phyloP scores from a whole-genome alignment of 768 basidiomycete genomes.

The Serendipita sp. region DNA sequence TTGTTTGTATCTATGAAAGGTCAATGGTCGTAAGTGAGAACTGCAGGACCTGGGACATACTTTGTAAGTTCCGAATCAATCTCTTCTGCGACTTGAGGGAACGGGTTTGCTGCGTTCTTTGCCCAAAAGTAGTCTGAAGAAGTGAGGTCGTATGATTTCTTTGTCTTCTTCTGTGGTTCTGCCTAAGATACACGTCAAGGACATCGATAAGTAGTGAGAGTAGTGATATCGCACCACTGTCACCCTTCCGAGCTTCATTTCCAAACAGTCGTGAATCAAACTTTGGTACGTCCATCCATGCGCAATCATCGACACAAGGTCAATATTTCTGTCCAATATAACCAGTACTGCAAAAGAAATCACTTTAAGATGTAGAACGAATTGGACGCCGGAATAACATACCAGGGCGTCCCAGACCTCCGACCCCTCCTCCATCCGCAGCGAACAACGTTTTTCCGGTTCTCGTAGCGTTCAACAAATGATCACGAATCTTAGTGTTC shows the following conservation, averaged over 20 bases:
- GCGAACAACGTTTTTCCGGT: conserved; percentile 51
- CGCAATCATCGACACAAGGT: conserved; percentile 80
- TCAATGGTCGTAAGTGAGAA: neutral
- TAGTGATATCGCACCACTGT: conserved; percentile 34
- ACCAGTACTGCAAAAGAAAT: conserved; percentile 52
- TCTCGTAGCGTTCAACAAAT: conserved; percentile 53
- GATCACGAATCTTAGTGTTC: conserved; percentile 81
- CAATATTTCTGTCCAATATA: conserved; percentile 87
- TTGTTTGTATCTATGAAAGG: conserved; percentile 39
- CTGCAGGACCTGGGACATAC: conserved; percentile 28
- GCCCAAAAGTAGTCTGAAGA: conserved; percentile 99
- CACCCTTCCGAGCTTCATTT: conserved; percentile 92
- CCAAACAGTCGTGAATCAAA: conserved; percentile 90
- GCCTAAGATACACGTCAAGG: conserved; percentile 20
- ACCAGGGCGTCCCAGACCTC: conserved; percentile 80
- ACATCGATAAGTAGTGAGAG: neutral
- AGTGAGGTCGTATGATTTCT: conserved; percentile 81
- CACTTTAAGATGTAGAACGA: neutral
- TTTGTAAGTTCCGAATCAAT: conserved; percentile 83
- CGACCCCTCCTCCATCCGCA: conserved; percentile 67
- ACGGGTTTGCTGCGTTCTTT: conserved; percentile 87
- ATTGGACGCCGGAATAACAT: conserved; percentile 17
- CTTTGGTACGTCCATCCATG: conserved; percentile 99
- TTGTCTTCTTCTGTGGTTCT: conserved; percentile 37
- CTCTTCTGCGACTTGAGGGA: conserved; percentile 96